A percentile compares a stretch with the other conserved stretches of the same genome.
Conservation (phyloP, 1,139 yeast genomes). For the Kluyveromyces sp. region DNA sequence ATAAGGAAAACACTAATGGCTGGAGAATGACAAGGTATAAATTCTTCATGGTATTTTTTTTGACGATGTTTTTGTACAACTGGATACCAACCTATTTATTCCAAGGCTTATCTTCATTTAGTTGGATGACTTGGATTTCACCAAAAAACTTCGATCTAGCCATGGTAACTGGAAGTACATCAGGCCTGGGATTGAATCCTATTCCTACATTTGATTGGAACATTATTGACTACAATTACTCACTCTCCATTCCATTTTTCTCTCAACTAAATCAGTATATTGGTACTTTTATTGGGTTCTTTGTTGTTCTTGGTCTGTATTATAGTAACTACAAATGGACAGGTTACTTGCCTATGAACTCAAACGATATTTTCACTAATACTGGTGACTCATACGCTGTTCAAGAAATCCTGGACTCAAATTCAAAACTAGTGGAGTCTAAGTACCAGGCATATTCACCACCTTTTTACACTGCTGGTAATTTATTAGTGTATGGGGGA, state of each 20-base stretch:
- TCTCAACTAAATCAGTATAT: conserved; percentile 36
- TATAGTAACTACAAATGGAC: conserved; percentile 46
- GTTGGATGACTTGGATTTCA: conserved; percentile 59
- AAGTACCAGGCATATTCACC: conserved; percentile 44
- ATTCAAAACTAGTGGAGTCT: conserved; percentile 33
- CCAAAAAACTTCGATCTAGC: conserved; percentile 49
- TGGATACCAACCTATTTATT: conserved; percentile 45
- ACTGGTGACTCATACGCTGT: conserved; percentile 40
- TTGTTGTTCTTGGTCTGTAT: conserved; percentile 39
- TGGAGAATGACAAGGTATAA: conserved; percentile 40
- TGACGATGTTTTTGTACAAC: conserved; percentile 40
- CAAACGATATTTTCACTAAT: conserved; percentile 42
- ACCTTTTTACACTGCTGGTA: conserved; percentile 55
- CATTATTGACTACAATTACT: conserved; percentile 28
- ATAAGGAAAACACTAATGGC: conserved; percentile 37
- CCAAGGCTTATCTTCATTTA: conserved; percentile 33
- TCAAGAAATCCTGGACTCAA: conserved; percentile 35
- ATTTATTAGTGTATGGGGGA: conserved; percentile 47
- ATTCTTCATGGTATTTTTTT: conserved; percentile 37
- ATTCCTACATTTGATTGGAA: conserved; percentile 47
- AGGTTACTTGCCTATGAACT: conserved; percentile 48
- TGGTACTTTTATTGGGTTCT: conserved; percentile 40
- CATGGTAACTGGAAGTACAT: conserved; percentile 42
- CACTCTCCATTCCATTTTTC: conserved; percentile 41
- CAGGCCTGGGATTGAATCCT: conserved; percentile 53